phyloP scores from a whole-genome alignment of 2,329 filamentous ascomycete species.

The Beauveria brongniartii region DNA sequence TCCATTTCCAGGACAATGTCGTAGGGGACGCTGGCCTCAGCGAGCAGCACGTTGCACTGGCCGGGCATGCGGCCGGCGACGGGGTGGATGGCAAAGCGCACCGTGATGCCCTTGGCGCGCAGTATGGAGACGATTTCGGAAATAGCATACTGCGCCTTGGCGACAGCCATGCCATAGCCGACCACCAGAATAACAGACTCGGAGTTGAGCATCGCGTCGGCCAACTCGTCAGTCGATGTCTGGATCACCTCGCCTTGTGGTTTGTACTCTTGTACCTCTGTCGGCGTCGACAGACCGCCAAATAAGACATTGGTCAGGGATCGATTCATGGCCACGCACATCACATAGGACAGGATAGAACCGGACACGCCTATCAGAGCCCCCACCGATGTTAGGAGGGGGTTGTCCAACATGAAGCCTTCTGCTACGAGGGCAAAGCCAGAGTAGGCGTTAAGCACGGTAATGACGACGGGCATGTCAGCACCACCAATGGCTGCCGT shows the following conservation, averaged over 20 bases:
- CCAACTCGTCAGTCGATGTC: slow-evolving; percentile 72
- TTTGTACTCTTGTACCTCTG: slow-evolving; percentile 55
- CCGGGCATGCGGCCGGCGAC: slow-evolving; percentile 89
- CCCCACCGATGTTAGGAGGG: slow-evolving; percentile 75
- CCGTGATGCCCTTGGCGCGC: slow-evolving; percentile 67
- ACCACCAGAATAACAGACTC: slow-evolving; percentile 86
- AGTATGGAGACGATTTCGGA: slow-evolving; percentile 71
- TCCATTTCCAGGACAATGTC: slow-evolving; percentile 94
- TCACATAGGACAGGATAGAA: slow-evolving; percentile 80
- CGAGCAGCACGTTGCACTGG: slow-evolving; percentile 84
- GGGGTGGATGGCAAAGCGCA: slow-evolving; percentile 84
- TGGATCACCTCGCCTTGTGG: slow-evolving; percentile 74
- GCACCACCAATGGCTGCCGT: slow-evolving; percentile 86
- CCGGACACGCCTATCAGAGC: slow-evolving; percentile 83
- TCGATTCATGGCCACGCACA: slow-evolving; percentile 86
- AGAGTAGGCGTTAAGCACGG: slow-evolving; percentile 82
- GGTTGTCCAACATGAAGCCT: slow-evolving; percentile 85
- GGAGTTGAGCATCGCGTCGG: slow-evolving; percentile 64
- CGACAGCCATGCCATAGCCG: slow-evolving; percentile 90
- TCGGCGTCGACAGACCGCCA: slow-evolving; percentile 52
- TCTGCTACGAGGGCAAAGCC: slow-evolving; percentile 86
- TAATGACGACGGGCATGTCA: slow-evolving; percentile 89
- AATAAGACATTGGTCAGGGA: slow-evolving; percentile 86
- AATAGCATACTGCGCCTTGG: slow-evolving; percentile 87
- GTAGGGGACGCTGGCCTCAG: slow-evolving; percentile 81